phyloP scores from a whole-genome alignment of 495 filamentous ascomycete species.

The Hyaloscypha bicolor region DNA sequence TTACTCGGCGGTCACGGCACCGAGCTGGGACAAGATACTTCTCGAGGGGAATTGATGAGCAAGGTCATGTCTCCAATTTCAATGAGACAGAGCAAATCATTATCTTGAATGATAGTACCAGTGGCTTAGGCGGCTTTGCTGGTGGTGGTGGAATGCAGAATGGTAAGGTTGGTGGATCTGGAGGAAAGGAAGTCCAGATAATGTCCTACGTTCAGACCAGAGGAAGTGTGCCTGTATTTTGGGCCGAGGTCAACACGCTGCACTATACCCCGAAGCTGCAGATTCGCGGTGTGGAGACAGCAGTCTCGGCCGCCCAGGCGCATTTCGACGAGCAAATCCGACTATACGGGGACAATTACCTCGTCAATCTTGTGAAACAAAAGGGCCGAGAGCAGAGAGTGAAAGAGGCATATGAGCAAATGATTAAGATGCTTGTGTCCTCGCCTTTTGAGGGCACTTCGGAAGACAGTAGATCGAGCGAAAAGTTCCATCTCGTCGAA shows the following conservation, averaged over 20 bases:
- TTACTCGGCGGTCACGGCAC: slow-evolving; percentile 83
- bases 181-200: slow-evolving; percentile 78
- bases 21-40: slow-evolving; percentile 92
- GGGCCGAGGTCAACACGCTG: slow-evolving; percentile 91
- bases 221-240: slow-evolving; percentile 91
- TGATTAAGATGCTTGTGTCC: slow-evolving; percentile 73
- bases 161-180: slow-evolving; percentile 57
- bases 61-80: slow-evolving; percentile 94
- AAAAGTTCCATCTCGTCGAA: slow-evolving; percentile 81
- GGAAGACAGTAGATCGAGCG: slow-evolving; percentile 56
- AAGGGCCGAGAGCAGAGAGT: slow-evolving; percentile 84
- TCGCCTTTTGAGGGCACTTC: slow-evolving; percentile 62
- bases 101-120: slow-evolving; percentile 76
- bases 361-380: slow-evolving; percentile 96
- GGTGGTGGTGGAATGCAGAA: slow-evolving; percentile 75
- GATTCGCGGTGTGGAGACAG: slow-evolving; percentile 81
- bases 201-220: slow-evolving; percentile 94
- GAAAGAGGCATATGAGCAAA: slow-evolving; percentile 89
- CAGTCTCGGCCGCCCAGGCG: slow-evolving; percentile 71
- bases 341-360: slow-evolving; percentile 92
- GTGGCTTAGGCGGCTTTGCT: slow-evolving; percentile 76
- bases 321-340: slow-evolving; percentile 93
- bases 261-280: slow-evolving; percentile 88
- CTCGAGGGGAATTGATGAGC: slow-evolving; percentile 87
- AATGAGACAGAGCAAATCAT: slow-evolving; percentile 96